Conservation (phyloP, 192 early-diverging fungal species). For the Phycomyces blakesleeanus region DNA sequence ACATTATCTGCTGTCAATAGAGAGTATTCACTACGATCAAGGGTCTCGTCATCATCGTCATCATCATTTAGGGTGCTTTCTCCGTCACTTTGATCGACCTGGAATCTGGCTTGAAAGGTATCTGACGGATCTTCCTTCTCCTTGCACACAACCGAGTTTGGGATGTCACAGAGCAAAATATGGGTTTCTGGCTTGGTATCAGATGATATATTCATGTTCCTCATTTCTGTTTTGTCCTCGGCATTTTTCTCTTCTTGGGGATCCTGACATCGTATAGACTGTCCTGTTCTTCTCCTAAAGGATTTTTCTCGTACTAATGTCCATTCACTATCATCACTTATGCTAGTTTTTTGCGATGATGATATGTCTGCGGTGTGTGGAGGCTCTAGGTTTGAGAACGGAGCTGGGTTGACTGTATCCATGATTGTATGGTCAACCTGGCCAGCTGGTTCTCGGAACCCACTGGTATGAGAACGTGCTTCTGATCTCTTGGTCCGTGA, state of each 20-base stretch:
- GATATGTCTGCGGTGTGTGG: too few species aligned
- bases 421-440: neutral
- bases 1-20: neutral
- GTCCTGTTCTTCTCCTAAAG: neutral
- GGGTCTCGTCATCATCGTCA: neutral
- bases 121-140: neutral
- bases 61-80: neutral
- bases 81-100: neutral
- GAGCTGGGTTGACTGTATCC: neutral
- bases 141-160: neutral
- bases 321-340: neutral
- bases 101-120: neutral
- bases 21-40: neutral
- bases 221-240: too few species aligned
- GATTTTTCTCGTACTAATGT: neutral
- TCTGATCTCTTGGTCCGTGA: neutral
- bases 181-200: too few species aligned
- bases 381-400: too few species aligned
- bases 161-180: too few species aligned
- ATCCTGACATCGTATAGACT: too few species aligned
- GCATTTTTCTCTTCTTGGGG: too few species aligned
- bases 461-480: neutral
- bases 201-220: too few species aligned
- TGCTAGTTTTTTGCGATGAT: neutral
- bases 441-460: neutral